phyloP scores from a whole-genome alignment of 148 eudicot species.

The Silene uniflora region DNA sequence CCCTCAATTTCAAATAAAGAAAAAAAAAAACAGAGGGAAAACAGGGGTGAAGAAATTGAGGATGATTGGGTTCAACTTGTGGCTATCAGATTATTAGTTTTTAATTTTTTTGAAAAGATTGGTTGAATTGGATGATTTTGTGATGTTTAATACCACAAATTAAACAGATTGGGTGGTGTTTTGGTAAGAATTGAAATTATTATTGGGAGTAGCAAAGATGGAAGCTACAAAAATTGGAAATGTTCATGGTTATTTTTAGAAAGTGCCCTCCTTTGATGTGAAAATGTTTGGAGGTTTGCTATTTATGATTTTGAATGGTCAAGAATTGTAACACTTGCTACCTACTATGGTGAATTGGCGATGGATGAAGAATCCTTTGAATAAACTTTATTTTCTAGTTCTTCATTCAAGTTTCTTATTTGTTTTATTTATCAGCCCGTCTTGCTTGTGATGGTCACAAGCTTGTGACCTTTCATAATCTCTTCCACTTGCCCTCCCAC shows the following conservation, averaged over 20 bases:
- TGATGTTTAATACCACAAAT: constrained; percentile 11
- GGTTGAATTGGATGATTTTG: neutral
- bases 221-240: too few relatives aligned
- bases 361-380: constrained; percentile 13
- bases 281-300: constrained; percentile 20
- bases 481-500: too few relatives aligned
- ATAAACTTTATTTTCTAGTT: neutral
- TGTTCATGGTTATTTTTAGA: too few relatives aligned
- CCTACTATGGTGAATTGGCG: neutral
- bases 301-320: neutral
- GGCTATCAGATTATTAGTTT: neutral
- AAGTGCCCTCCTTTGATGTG: constrained; percentile 18
- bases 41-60: constrained; percentile 10
- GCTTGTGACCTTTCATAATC: too few relatives aligned
- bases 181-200: neutral
- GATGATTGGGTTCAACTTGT: neutral
- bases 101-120: too few relatives aligned
- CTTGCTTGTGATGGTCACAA: too few relatives aligned
- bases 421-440: too few relatives aligned
- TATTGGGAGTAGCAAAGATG: constrained; percentile 4
- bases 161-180: neutral
- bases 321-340: neutral
- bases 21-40: neutral
- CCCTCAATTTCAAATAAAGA: neutral
- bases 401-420: neutral